Evolutionary conservation across 164 flowering plant genomes (phyloP).

Genomic region (Chloranthus sessilifolius): DNA sequence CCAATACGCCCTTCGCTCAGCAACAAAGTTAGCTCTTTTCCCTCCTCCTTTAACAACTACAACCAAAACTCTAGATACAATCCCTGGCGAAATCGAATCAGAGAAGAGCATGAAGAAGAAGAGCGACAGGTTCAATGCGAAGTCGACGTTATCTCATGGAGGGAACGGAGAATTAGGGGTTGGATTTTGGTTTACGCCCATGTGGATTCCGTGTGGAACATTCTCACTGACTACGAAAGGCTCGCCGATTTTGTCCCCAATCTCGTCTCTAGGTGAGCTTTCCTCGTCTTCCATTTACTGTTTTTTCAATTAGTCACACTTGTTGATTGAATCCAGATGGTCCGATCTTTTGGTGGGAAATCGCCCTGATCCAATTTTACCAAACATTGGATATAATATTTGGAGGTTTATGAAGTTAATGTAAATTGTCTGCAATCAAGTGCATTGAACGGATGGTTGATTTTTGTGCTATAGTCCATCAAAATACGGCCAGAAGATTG

Average conservation of each 20-base stretch:
- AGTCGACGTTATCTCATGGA: slow-evolving; percentile 91
- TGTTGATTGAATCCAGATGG: no score
- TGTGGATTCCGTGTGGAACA: slow-evolving; percentile 71
- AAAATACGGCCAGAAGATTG: no score
- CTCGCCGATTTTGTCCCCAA: slow-evolving; percentile 95
- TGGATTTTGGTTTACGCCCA: slow-evolving; percentile 55
- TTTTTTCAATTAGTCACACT: no score
- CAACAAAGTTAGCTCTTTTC: slow-evolving; percentile 10
- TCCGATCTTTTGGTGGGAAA: no score
- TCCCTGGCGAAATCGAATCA: slow-evolving; percentile 9
- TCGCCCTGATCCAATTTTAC: no score
- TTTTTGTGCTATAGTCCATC: no score
- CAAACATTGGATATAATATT: no score
- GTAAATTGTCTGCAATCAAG: no score
- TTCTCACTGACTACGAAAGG: slow-evolving; percentile 86
- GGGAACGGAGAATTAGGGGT: slow-evolving; percentile 73
- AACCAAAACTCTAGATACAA: slow-evolving; percentile 4
- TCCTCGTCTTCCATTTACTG: no score
- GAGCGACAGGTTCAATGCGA: slow-evolving; percentile 55
- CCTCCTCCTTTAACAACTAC: background rate
- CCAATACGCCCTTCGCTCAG: background rate
- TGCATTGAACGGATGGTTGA: no score
- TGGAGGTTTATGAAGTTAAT: no score
- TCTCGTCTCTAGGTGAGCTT: slow-evolving; percentile 66
- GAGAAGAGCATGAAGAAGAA: slow-evolving; percentile 23